These are phyloP conservation scores for Xerocomus potaroensis DNA, from an alignment of 768 basidiomycete genomes.

Conservation along the genomic window DNA sequence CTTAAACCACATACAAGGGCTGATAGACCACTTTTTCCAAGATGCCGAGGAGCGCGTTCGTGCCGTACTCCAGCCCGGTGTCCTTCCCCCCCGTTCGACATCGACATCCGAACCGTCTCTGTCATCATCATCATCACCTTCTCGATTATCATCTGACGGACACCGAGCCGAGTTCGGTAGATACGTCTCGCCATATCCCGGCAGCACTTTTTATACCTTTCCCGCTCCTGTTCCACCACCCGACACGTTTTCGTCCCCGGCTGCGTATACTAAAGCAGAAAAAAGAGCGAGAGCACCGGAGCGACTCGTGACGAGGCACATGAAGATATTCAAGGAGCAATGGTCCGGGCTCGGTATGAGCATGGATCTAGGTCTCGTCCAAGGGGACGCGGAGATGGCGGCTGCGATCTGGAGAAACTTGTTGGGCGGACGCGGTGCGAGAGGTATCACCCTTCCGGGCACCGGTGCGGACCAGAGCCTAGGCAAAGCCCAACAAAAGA, in stretches of 20 bases:
- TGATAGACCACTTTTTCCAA: conserved; percentile 94
- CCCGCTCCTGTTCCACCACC: conserved; percentile 23
- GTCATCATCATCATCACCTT: neutral
- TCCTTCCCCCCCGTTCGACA: conserved; percentile 23
- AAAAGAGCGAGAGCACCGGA: conserved; percentile 59
- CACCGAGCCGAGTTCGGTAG: conserved; percentile 22
- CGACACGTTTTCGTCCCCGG: conserved; percentile 25
- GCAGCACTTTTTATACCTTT: conserved; percentile 25
- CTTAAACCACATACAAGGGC: conserved; percentile 65
- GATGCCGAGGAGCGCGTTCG: conserved; percentile 91
- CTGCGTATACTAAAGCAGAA: conserved; percentile 26
- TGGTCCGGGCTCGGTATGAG: conserved; percentile 80
- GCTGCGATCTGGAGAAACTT: conserved; percentile 89
- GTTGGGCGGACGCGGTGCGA: conserved; percentile 78
- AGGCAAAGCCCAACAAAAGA: conserved; percentile 3
- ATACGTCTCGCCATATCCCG: conserved; percentile 20
- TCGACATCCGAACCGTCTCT: conserved; percentile 12
- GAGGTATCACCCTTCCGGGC: conserved; percentile 48
- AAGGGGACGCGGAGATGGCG: conserved; percentile 79
- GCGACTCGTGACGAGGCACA: conserved; percentile 73
- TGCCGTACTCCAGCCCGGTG: conserved; percentile 62
- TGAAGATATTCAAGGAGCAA: conserved; percentile 91
- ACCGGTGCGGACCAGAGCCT: conserved; percentile 5
- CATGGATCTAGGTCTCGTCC: conserved; percentile 73
- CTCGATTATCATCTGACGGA: too few relatives aligned